phyloP scores from a whole-genome alignment of 2,329 filamentous ascomycete genomes.

The Beauveria brongniartii region DNA sequence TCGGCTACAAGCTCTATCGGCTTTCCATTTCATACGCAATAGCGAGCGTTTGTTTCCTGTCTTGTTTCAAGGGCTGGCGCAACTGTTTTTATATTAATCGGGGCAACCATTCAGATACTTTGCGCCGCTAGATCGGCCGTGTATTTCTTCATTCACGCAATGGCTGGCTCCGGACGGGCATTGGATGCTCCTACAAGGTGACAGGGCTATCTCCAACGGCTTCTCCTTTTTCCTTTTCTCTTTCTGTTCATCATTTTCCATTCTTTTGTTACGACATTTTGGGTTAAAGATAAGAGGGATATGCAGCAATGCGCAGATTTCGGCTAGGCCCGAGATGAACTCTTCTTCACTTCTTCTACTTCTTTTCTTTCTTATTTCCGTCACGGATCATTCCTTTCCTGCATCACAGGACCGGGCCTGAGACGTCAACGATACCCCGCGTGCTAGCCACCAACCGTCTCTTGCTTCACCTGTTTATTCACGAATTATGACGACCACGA shows the following conservation, averaged over 20 bases:
- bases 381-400: constrained; percentile 7
- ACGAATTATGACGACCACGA: constrained; percentile 12
- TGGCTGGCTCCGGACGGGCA: constrained; percentile 47
- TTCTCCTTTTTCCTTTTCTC: constrained; percentile 26
- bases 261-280: constrained; percentile 22
- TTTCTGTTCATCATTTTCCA: constrained; percentile 21
- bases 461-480: neutral
- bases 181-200: constrained; percentile 44
- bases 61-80: constrained; percentile 17
- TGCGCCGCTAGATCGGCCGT: constrained; percentile 43
- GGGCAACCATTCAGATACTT: constrained; percentile 20
- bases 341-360: constrained; percentile 33
- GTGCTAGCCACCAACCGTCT: constrained; percentile 10
- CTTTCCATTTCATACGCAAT: constrained; percentile 21
- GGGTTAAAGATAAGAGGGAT: constrained; percentile 46
- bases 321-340: constrained; percentile 42
- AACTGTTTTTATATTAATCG: constrained; percentile 22
- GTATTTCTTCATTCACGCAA: constrained; percentile 38
- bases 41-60: constrained; percentile 33
- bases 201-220: constrained; percentile 38
- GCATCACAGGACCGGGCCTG: neutral
- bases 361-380: constrained; percentile 21
- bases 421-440: constrained; percentile 9
- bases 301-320: constrained; percentile 56
- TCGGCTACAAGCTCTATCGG: constrained; percentile 23